Evolutionary conservation across 139 green algal genomes (phyloP), one percentile per base, ranked within the genome.

Genomic region (Coelastrella sp.): DNA sequence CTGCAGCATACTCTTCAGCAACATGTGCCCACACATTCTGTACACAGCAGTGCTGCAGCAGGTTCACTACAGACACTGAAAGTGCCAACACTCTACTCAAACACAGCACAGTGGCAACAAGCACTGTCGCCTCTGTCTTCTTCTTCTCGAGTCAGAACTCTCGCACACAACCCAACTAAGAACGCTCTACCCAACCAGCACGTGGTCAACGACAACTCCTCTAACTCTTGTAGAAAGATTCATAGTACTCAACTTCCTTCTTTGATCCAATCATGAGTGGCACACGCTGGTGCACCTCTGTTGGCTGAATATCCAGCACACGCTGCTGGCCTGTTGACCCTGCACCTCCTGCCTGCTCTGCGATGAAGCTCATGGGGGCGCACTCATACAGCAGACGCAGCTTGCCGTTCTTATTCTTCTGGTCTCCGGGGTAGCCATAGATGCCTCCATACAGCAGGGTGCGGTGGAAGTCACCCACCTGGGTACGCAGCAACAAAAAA

Each of bases 321-420:
- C 94, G 91, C 81, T 89, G 48, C 27, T 51, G 80, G 72, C 94
- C 75, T 5, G 94, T 95, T 53, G 89, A 94, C 66, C 94, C 94
- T 68, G 79, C 76, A 71, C 94, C 94, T n/a, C 94, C 94, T 0
- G 94, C 91, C 93, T 98, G 95, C 93, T 99, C 96, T 27, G 92
- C 93, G 72, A 98, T 92, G 90, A 95, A 95, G 69, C 88, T 95
- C 96, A 98, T 99, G 81, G 97, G 97, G 21, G 97, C 97, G 88
- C 97, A 99, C 94, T 99, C 97, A 89, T 99, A 99, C 92, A 99
- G 94, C 89, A 99, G 91, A 43, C 97, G 91, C 83, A 99, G 94
- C 94, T 99, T 99, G 90, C 97, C 97, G 89, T 93, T 99, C 64
- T 89, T 82, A 93, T 98, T 99, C 88, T 96, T 99, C 8, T 63